These are phyloP conservation scores for Capsella rubella DNA, from an alignment of 441 rosid species.

Conservation along the genomic window DNA sequence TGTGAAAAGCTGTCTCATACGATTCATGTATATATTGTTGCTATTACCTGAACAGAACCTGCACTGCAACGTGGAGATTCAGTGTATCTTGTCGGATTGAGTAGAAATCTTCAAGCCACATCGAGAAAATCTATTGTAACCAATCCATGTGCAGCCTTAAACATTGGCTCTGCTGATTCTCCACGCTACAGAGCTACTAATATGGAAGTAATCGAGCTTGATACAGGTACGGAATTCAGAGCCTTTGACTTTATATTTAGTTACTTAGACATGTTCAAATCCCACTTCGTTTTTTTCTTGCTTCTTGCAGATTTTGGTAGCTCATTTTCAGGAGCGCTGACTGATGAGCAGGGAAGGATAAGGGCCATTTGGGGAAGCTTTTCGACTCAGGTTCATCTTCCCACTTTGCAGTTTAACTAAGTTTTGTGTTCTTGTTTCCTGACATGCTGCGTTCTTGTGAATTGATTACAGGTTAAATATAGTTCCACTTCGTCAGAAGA, in stretches of 20 bases:
- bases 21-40: conserved; percentile 15
- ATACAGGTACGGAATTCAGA: conserved; percentile 68
- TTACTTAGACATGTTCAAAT: conserved; percentile 17
- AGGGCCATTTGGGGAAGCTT: conserved; percentile 99
- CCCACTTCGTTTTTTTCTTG: conserved; percentile 24
- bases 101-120: conserved; percentile 87
- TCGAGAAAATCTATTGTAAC: conserved; percentile 95
- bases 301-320: conserved; percentile 85
- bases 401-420: conserved; percentile 21
- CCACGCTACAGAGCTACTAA: conserved; percentile 94
- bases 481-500: conserved; percentile 82
- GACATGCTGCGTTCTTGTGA: conserved; percentile 27
- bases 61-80: conserved; percentile 89
- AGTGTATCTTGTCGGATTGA: conserved; percentile 89
- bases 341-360: conserved; percentile 90
- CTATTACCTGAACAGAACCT: conserved; percentile 66
- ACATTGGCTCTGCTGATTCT: conserved; percentile 80
- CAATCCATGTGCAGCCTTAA: conserved; percentile 85
- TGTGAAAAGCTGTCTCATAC: background rate
- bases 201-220: conserved; percentile 97
- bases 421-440: background rate
- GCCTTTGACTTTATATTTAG: conserved; percentile 21
- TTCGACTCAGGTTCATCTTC: conserved; percentile 77
- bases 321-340: conserved; percentile 89
- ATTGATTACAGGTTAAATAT: conserved; percentile 68